Percentiles rank a stretch among this genome's conserved stretches.
These are phyloP conservation scores for Aphanomyces euteiches DNA, from an alignment of 352 stramenopile genomes.

Conservation along the genomic window DNA sequence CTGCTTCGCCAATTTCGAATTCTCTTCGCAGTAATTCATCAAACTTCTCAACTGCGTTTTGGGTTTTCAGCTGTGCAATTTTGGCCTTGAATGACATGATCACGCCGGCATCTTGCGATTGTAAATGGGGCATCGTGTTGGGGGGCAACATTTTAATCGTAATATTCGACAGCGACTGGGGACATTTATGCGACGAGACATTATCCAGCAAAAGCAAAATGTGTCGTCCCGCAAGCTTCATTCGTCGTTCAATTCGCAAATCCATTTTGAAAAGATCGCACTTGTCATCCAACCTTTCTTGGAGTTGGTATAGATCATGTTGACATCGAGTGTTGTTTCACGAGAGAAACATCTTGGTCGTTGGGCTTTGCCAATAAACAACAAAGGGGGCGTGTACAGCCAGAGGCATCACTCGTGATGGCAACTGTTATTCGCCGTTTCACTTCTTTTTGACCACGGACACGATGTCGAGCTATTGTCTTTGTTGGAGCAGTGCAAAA, in stretches of 20 bases:
- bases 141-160: background rate
- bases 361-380: slow-evolving; percentile 12
- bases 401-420: background rate
- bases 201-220: slow-evolving; percentile 18
- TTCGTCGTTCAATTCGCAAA: background rate
- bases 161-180: background rate
- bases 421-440: slow-evolving; percentile 6
- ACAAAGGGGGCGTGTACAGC: background rate
- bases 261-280: slow-evolving; percentile 1
- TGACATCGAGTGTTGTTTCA: background rate
- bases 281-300: slow-evolving; percentile 15
- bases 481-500: slow-evolving; percentile 10
- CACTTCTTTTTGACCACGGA: background rate
- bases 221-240: background rate
- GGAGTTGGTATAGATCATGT: background rate
- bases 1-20: background rate
- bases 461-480: background rate
- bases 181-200: background rate
- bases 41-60: background rate
- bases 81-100: slow-evolving; percentile 7
- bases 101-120: slow-evolving; percentile 1
- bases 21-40: background rate
- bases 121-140: background rate
- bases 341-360: background rate
- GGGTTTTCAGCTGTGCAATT: background rate